Base-by-base conservation (phyloP, 1,284 basidiomycete genomes). In the Boletellus dicymbophilus region DNA sequence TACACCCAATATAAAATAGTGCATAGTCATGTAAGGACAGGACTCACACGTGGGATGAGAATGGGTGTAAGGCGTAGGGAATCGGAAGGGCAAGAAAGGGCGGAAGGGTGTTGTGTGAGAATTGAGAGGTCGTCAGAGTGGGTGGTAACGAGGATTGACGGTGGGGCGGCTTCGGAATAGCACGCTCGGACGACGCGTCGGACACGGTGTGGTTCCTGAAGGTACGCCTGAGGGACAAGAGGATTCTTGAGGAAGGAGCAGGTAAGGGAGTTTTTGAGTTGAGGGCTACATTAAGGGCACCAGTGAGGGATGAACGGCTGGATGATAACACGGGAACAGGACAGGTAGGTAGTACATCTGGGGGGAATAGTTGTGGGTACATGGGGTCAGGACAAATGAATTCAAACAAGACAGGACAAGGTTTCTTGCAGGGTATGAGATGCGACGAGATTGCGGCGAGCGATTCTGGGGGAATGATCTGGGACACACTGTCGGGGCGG, bases 381-480 rank as follows among this genome's bases (percentile, higher is more conserved):
- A 80, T 66, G 21, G 64, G 68, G 52, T 78, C 72, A 26, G 81
- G 67, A 21, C 67, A 64, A 54, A 1, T 74, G 71, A 16, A 80
- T 59, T 80, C 75, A 47, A 82, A 78, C 11, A 81, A 52, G 20
- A 75, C 75, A 1, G 84, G 79, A 18, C 62, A 59, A 38, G 66
- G 56, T 37, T 57, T 37, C 53, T 58, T 58, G 27, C 59, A 61
- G 50, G 52, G 72, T 56, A 58, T 66, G 57, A 72, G 66, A 67
- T 80, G 84, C 8, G 78, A 81, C 16, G 78, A 84, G 50, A 84
- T 78, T 47, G 78, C 69, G 20, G 78, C 61, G 22, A 88, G 58
- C 15, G 81, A 72, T 53, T 88, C 84, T 8, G 73, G 72, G 2
- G 87, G 85, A 59, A 90, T 79, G 10, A 90, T 76, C 43, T 72